Percentiles rank a stretch among this genome's conserved stretches.
phyloP scores from a whole-genome alignment of 768 basidiomycete species.

The Leccinum pellstonianum region DNA sequence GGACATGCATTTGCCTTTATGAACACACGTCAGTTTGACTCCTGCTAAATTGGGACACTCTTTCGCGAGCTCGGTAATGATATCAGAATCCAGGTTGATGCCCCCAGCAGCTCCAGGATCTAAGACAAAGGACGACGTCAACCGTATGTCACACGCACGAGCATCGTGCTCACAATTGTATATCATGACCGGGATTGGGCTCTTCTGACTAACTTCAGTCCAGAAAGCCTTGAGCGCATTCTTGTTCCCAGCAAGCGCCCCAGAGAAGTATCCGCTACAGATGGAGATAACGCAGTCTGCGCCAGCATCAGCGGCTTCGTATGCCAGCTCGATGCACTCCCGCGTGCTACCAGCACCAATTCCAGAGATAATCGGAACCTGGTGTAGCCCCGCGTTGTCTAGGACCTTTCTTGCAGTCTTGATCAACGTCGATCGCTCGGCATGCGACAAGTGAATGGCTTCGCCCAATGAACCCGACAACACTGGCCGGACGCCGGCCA shows the following conservation, averaged over 20 bases:
- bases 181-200: constrained; percentile 83
- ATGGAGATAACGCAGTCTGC: constrained; percentile 89
- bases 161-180: constrained; percentile 68
- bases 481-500: constrained; percentile 68
- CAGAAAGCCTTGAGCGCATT: constrained; percentile 78
- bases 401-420: constrained; percentile 66
- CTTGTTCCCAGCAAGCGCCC: constrained; percentile 58
- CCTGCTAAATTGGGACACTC: constrained; percentile 79
- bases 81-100: constrained; percentile 87
- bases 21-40: constrained; percentile 82
- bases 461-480: constrained; percentile 86
- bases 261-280: constrained; percentile 83
- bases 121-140: constrained; percentile 29
- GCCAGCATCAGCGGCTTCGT: constrained; percentile 78
- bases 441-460: constrained; percentile 67
- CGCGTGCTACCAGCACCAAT: constrained; percentile 83
- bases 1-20: background rate
- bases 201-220: constrained; percentile 71
- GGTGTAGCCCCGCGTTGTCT: constrained; percentile 57
- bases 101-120: constrained; percentile 87
- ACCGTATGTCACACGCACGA: background rate
- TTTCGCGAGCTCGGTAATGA: constrained; percentile 75
- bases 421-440: constrained; percentile 66
- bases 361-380: constrained; percentile 74
- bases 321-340: constrained; percentile 73